phyloP scores from a whole-genome alignment of 2,329 filamentous ascomycete species.

The Aspergillus phoenicis region DNA sequence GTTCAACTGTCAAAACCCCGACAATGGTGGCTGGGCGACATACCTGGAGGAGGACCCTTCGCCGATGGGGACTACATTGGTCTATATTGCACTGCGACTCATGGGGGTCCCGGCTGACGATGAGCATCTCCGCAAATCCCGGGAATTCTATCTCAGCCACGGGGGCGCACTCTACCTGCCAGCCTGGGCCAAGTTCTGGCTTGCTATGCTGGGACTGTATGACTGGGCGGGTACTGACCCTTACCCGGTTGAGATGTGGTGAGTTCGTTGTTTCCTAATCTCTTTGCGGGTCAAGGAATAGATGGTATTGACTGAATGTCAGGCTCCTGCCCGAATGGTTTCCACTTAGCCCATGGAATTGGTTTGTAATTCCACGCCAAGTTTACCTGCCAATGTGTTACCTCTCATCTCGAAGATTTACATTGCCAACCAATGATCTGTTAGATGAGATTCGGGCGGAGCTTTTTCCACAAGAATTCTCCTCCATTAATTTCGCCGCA shows the following conservation, averaged over 20 bases:
- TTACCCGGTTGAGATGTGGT: slow-evolving; percentile 10
- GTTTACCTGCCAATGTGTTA: slow-evolving; percentile 14
- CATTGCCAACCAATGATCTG: slow-evolving; percentile 5
- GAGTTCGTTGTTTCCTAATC: background rate
- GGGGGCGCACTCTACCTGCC: slow-evolving; percentile 4
- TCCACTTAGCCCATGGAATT: slow-evolving; percentile 13
- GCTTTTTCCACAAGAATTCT: slow-evolving; percentile 4
- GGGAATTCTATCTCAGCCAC: background rate
- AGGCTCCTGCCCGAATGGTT: slow-evolving; percentile 11
- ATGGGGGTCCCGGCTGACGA: slow-evolving; percentile 7
- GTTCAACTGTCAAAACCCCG: background rate
- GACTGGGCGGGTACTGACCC: slow-evolving; percentile 13
- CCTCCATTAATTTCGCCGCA: slow-evolving; percentile 2
- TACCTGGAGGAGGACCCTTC: slow-evolving; percentile 3
- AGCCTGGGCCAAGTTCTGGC: slow-evolving; percentile 17
- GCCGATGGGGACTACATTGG: slow-evolving; percentile 7
- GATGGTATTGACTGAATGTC: background rate
- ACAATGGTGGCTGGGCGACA: slow-evolving; percentile 12
- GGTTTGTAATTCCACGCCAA: slow-evolving; percentile 9
- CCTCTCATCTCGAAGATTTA: slow-evolving; percentile 3
- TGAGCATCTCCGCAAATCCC: background rate
- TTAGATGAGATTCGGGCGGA: slow-evolving; percentile 5
- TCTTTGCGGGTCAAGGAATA: too few relatives aligned
- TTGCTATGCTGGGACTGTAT: slow-evolving; percentile 10
- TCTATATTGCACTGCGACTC: slow-evolving; percentile 12